phyloP scores from a whole-genome alignment of 2,329 filamentous ascomycete species.

The Seiridium unicorne region DNA sequence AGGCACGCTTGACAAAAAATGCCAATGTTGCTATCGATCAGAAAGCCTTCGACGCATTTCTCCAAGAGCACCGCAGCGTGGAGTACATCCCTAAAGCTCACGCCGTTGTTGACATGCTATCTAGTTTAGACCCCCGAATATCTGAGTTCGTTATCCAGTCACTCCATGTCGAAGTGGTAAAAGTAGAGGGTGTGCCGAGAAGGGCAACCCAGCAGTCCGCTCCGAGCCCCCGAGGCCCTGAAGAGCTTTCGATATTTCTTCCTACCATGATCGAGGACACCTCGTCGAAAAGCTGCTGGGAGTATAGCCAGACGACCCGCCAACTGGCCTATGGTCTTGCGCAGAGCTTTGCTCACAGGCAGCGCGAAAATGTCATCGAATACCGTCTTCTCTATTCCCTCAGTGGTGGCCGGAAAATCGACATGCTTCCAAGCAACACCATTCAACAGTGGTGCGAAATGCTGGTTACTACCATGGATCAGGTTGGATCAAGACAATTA shows the following conservation, averaged over 20 bases:
- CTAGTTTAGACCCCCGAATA: slow-evolving; percentile 31
- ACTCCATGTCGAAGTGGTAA: slow-evolving; percentile 24
- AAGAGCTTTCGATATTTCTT: slow-evolving; percentile 33
- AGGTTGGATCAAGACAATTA: slow-evolving; percentile 12
- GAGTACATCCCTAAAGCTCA: slow-evolving; percentile 24
- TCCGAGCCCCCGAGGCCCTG: slow-evolving; percentile 18
- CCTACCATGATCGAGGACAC: slow-evolving; percentile 39
- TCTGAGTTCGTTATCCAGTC: slow-evolving; percentile 37
- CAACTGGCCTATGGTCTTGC: slow-evolving; percentile 35
- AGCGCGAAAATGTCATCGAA: slow-evolving; percentile 28
- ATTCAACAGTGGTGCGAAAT: slow-evolving; percentile 17
- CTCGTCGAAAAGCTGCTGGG: slow-evolving; percentile 36
- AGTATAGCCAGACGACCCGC: slow-evolving; percentile 31
- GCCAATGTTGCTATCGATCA: slow-evolving; percentile 11
- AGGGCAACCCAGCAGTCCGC: neutral
- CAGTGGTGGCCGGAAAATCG: slow-evolving; percentile 27
- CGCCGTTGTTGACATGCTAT: slow-evolving; percentile 19
- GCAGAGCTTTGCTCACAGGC: slow-evolving; percentile 14
- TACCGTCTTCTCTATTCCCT: slow-evolving; percentile 33
- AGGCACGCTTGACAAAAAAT: slow-evolving; percentile 19
- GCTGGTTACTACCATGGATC: slow-evolving; percentile 22
- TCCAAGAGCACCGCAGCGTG: slow-evolving; percentile 19
- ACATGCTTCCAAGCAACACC: slow-evolving; percentile 20
- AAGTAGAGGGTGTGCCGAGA: slow-evolving; percentile 23
- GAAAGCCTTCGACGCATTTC: slow-evolving; percentile 18